A percentile compares a stretch with the other conserved stretches of the same genome.
These are phyloP conservation scores for Calonectria leucothoes DNA, from an alignment of 2,329 filamentous ascomycete genomes.

Conservation along the genomic window DNA sequence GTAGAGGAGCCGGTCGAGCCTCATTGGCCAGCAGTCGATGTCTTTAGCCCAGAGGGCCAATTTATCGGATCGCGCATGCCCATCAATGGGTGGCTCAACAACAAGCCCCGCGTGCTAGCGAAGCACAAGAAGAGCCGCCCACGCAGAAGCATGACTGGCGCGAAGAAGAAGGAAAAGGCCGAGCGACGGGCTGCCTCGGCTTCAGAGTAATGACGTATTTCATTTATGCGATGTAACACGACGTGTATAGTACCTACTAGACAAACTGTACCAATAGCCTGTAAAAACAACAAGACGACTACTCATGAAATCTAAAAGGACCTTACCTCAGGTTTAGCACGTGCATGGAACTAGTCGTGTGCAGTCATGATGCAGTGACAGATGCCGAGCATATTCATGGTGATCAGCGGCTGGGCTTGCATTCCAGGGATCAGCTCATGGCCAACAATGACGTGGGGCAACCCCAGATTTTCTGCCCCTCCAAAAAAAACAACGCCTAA, in stretches of 20 bases:
- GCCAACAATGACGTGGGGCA: conserved; percentile 19
- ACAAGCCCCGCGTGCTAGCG: conserved; percentile 64
- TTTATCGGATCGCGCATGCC: conserved; percentile 76
- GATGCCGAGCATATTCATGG: background rate
- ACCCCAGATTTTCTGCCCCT: conserved; percentile 33
- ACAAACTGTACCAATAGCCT: conserved; percentile 18
- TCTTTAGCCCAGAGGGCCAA: conserved; percentile 87
- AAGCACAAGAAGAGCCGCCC: conserved; percentile 67
- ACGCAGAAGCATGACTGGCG: conserved; percentile 76
- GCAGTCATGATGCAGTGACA: background rate
- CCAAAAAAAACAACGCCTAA: conserved; percentile 12
- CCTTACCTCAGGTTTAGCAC: background rate
- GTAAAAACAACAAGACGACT: background rate
- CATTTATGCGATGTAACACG: background rate
- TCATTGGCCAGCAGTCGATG: conserved; percentile 79
- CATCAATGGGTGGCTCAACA: conserved; percentile 77
- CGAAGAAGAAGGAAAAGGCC: conserved; percentile 55
- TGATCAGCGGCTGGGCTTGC: background rate
- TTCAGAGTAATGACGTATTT: conserved; percentile 4
- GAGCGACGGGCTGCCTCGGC: conserved; percentile 39
- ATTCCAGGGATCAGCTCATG: conserved; percentile 12
- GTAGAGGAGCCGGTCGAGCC: conserved; percentile 42
- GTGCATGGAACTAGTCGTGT: background rate
- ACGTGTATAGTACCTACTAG: background rate
- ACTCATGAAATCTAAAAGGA: background rate